Base-by-base conservation (phyloP, 805 yeast genomes). In the Kodamaea kaohsiungensis region DNA sequence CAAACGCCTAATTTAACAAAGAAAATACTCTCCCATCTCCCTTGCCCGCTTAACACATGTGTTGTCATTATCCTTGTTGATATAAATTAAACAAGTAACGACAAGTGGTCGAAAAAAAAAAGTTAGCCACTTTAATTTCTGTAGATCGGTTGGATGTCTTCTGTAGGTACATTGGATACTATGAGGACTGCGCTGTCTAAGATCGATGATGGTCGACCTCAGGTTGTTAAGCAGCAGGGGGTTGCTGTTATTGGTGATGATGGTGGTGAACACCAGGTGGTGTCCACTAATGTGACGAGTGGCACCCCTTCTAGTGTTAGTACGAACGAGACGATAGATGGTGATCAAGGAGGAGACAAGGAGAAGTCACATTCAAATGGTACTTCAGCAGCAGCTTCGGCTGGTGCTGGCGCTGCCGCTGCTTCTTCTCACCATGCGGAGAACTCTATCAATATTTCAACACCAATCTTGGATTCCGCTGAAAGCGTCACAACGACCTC, bases 121-220 rank as follows among this genome's bases (percentile, higher is more conserved):
- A 40, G 19, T 17, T 40, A 30, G 35, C 35, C 35, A 30, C 35
- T 30, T 30, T 30, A 30, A 30, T 30, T 30, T 22, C 25, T 30
- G 35, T 30, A 30, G 35, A 30, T 22, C 25, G 15, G n/a, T 12
- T 37, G 43, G 35, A 56, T 56, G 59, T 56, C 59, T 38, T 53
- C 56, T 38, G 56, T 53, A 33, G 59, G 54, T 25, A 56, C 59
- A 30, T 49, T 56, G 37, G 56, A 56, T 19, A 48, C 54, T 17
- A 51, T 56, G 56, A 53, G 53, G 39, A 51, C 56, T 12, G 59
- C 59, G 18, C 48, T 52, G 43, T 51, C 56, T 16, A 49, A 43
- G 33, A 35, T 43, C 3, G 45, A 40, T 13, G 18, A 38, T 6
- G 25, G 19, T 13, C n/a, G 19, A 22, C 19, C 19, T 40, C 25